Conservation (phyloP, 495 filamentous ascomycete genomes). For the Aspergillus bridgeri region DNA sequence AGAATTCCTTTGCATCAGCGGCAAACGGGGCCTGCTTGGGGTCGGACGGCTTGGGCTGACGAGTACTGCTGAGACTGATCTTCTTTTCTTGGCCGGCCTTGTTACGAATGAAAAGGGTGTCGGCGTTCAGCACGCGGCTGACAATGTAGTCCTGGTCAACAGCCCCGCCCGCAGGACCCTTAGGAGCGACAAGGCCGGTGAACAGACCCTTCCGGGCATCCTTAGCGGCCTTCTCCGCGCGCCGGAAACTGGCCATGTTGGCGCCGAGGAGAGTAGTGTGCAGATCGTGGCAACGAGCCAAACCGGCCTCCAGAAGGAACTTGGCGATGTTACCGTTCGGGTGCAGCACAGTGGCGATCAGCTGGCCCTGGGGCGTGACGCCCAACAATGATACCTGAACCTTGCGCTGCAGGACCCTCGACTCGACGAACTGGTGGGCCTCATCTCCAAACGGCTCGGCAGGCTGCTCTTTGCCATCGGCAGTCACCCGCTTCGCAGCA, state of each 20-base stretch:
- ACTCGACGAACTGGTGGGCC: slow-evolving; percentile 80
- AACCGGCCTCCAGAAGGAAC: slow-evolving; percentile 78
- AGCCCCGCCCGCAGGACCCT: slow-evolving; percentile 44
- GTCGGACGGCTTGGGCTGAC: slow-evolving; percentile 82
- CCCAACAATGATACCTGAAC: slow-evolving; percentile 79
- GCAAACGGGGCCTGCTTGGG: slow-evolving; percentile 80
- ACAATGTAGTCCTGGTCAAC: slow-evolving; percentile 75
- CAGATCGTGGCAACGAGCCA: slow-evolving; percentile 89
- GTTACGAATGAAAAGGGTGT: slow-evolving; percentile 80
- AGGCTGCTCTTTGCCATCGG: slow-evolving; percentile 72
- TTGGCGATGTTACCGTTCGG: slow-evolving; percentile 88
- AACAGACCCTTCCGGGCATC: slow-evolving; percentile 69
- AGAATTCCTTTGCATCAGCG: slow-evolving; percentile 92
- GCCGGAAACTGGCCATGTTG: slow-evolving; percentile 80
- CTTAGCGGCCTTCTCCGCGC: slow-evolving; percentile 85
- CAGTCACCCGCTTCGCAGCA: slow-evolving; percentile 73
- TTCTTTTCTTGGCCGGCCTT: slow-evolving; percentile 83
- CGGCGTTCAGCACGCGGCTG: slow-evolving; percentile 79
- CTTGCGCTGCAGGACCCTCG: slow-evolving; percentile 77
- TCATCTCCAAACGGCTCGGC: slow-evolving; percentile 87
- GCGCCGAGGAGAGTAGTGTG: slow-evolving; percentile 84
- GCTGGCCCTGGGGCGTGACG: slow-evolving; percentile 78
- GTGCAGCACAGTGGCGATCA: slow-evolving; percentile 78
- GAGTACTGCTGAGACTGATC: slow-evolving; percentile 86
- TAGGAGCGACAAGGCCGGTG: slow-evolving; percentile 68